A percentile compares a stretch with the other conserved stretches of the same genome.
Conservation (phyloP, 768 basidiomycete genomes). For the Mycena pura region DNA sequence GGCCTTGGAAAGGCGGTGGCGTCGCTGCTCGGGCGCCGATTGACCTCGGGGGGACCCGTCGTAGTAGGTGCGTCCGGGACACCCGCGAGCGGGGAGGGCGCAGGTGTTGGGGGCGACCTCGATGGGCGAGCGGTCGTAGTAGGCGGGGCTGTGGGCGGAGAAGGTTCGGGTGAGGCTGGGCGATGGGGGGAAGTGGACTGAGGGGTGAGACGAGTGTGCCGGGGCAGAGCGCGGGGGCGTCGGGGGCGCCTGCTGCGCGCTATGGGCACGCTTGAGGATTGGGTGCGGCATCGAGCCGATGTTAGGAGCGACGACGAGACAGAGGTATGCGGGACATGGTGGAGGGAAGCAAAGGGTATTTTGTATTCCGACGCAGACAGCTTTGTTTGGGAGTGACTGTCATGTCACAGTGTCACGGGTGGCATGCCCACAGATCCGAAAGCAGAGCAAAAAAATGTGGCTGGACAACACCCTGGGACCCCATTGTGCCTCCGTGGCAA, state of each 20-base stretch:
- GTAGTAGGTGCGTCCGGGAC: constrained; percentile 73
- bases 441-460: too few species aligned
- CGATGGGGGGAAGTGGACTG: constrained; percentile 61
- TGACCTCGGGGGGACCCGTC: constrained; percentile 47
- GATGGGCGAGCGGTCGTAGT: constrained; percentile 84
- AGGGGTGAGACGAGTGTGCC: too few species aligned
- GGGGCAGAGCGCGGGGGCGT: too few species aligned
- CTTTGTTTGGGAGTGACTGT: too few species aligned
- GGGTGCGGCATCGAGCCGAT: constrained; percentile 41
- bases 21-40: too few species aligned
- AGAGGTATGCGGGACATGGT: not conserved
- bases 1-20: constrained; percentile 18
- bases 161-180: constrained; percentile 57
- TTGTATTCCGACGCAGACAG: too few species aligned
- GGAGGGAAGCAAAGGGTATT: not conserved
- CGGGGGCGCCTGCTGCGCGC: constrained; percentile 35
- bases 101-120: constrained; percentile 74
- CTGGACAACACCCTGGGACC: not conserved
- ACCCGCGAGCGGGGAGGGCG: constrained; percentile 80
- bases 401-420: too few species aligned
- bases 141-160: constrained; percentile 58
- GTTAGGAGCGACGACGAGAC: not conserved
- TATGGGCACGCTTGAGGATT: constrained; percentile 58
- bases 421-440: too few species aligned
- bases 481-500: too few species aligned